phyloP scores from a whole-genome alignment of 1,284 basidiomycete species.

The Ganoderma lingzhi region DNA sequence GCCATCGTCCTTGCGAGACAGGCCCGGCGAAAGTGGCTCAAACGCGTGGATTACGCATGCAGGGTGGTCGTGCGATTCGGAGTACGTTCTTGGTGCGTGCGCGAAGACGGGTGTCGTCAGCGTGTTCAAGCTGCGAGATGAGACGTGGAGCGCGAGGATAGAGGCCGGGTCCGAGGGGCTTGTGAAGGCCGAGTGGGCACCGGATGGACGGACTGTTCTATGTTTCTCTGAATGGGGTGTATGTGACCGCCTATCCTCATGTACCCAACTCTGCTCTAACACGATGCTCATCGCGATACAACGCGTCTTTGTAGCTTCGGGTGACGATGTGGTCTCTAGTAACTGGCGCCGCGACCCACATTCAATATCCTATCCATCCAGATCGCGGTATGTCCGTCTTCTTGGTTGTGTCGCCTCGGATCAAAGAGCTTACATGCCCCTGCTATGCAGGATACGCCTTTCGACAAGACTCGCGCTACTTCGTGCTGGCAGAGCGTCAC shows the following conservation, averaged over 20 bases:
- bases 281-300: not conserved
- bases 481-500: slow-evolving; percentile 85
- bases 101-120: slow-evolving; percentile 70
- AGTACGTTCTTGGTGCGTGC: slow-evolving; percentile 81
- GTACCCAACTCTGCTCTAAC: not conserved
- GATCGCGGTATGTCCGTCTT: slow-evolving; percentile 65
- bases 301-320: slow-evolving; percentile 60
- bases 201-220: slow-evolving; percentile 80
- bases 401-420: not conserved
- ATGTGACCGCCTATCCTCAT: slow-evolving; percentile 45
- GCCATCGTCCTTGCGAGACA: slow-evolving; percentile 22
- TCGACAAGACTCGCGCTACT: slow-evolving; percentile 80
- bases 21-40: slow-evolving; percentile 8
- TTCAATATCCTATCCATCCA: slow-evolving; percentile 81
- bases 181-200: slow-evolving; percentile 85
- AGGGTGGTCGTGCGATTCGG: slow-evolving; percentile 85
- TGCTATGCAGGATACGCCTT: slow-evolving; percentile 74
- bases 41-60: slow-evolving; percentile 69
- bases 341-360: slow-evolving; percentile 74
- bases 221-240: slow-evolving; percentile 92
- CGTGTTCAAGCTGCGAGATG: slow-evolving; percentile 77
- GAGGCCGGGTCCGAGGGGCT: slow-evolving; percentile 87
- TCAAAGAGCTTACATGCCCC: not conserved
- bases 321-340: slow-evolving; percentile 83
- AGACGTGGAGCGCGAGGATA: slow-evolving; percentile 75